A percentile compares a stretch with the other conserved stretches of the same genome.
phyloP scores from a whole-genome alignment of 2,329 filamentous ascomycete genomes.

The Pseudogymnoascus destructans region DNA sequence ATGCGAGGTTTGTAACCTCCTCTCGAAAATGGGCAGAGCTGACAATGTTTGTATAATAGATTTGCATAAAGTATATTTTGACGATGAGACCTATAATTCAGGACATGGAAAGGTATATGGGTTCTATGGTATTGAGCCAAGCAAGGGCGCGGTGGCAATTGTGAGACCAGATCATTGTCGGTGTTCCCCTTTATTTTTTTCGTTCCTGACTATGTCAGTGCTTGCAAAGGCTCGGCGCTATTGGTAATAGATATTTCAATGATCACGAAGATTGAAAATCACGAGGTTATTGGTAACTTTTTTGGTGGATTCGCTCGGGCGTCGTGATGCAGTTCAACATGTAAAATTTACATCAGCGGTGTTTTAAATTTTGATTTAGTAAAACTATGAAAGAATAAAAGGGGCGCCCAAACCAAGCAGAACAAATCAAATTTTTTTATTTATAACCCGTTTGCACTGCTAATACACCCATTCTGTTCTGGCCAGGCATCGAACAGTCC shows the following conservation, averaged over 20 bases:
- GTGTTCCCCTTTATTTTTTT: slow-evolving; percentile 17
- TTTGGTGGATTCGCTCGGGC: slow-evolving; percentile 24
- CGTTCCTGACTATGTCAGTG: not conserved
- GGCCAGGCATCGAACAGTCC: slow-evolving; percentile 30
- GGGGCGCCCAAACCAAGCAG: slow-evolving; percentile 1
- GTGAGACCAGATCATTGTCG: slow-evolving; percentile 50
- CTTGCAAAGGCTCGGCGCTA: not conserved
- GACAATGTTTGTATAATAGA: slow-evolving; percentile 27
- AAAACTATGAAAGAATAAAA: too few relatives aligned
- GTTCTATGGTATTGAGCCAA: slow-evolving; percentile 37
- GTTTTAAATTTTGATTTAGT: too few relatives aligned
- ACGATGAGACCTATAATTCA: slow-evolving; percentile 41
- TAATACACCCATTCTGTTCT: slow-evolving; percentile 16
- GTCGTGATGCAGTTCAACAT: too few relatives aligned
- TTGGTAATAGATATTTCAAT: slow-evolving; percentile 29
- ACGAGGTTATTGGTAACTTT: slow-evolving; percentile 25
- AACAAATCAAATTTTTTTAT: not conserved
- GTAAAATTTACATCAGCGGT: too few relatives aligned
- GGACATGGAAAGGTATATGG: slow-evolving; percentile 46
- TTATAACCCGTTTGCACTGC: not conserved
- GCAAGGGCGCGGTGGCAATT: slow-evolving; percentile 36
- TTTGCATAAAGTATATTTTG: slow-evolving; percentile 44
- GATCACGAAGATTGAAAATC: slow-evolving; percentile 26
- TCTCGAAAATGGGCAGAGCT: not conserved
- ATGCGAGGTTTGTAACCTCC: slow-evolving; percentile 35